Percentiles rank a stretch among this genome's conserved stretches.
phyloP scores from a whole-genome alignment of 2,329 filamentous ascomycete species.

The Xylaria sp. region DNA sequence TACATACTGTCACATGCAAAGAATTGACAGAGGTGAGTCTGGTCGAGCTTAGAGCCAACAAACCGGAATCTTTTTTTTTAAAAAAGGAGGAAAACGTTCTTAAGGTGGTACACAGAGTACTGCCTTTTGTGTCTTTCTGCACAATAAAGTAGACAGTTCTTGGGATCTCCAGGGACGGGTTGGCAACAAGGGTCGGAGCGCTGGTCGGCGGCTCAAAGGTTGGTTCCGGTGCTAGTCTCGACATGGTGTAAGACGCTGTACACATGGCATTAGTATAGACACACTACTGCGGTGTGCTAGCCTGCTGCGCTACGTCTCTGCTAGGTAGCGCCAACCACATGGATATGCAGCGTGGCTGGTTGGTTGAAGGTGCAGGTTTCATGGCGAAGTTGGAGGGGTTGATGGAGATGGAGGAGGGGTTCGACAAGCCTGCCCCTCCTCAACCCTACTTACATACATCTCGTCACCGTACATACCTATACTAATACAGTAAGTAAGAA shows the following conservation, averaged over 20 bases:
- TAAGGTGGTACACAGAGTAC: too few relatives aligned
- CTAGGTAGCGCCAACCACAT: too few relatives aligned
- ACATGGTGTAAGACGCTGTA: neutral
- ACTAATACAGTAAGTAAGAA: neutral
- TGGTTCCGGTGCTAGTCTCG: neutral
- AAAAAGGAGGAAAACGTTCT: too few relatives aligned
- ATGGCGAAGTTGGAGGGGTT: slow-evolving; percentile 7
- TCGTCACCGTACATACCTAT: neutral
- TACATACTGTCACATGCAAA: neutral
- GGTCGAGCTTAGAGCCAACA: too few relatives aligned
- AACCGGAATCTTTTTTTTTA: too few relatives aligned
- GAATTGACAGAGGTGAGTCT: neutral
- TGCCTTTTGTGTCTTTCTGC: too few relatives aligned
- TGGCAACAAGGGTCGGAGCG: neutral
- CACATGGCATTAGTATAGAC: too few relatives aligned
- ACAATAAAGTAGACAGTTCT: too few relatives aligned
- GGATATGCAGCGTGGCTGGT: too few relatives aligned
- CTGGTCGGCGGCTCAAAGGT: slow-evolving; percentile 6
- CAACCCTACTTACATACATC: neutral
- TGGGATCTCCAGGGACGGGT: slow-evolving; percentile 15
- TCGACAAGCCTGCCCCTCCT: neutral
- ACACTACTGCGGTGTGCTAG: too few relatives aligned
- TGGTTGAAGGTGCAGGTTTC: neutral
- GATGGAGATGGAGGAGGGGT: neutral
- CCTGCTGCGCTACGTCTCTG: neutral